Evolutionary conservation across 495 filamentous ascomycete genomes (phyloP).

Genomic region (Annulohypoxylon maeteangense): DNA sequence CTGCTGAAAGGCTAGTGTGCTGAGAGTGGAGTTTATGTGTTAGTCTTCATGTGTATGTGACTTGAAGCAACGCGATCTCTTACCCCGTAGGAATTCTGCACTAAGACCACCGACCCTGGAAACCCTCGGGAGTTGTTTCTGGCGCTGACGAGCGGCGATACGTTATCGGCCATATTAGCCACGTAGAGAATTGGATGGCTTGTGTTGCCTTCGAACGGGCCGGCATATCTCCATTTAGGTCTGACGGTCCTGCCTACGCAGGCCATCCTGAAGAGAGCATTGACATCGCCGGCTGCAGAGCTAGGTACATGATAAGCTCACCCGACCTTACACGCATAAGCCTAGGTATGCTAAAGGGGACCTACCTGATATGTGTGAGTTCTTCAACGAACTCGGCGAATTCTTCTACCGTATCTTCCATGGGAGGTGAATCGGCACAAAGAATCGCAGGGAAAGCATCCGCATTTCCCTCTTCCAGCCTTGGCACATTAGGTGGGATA

Average conservation of each 20-base stretch:
- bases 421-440: conserved; percentile 68
- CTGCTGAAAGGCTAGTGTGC: conserved; percentile 53
- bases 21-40: conserved; percentile 7
- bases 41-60: not conserved
- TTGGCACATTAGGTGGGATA: conserved; percentile 45
- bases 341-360: not conserved
- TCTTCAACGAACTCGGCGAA: conserved; percentile 61
- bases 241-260: conserved; percentile 69
- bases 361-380: conserved; percentile 55
- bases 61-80: conserved; percentile 13
- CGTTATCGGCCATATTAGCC: conserved; percentile 66
- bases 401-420: conserved; percentile 51
- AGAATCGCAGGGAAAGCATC: conserved; percentile 67
- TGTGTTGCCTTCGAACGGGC: conserved; percentile 61
- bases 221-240: conserved; percentile 66
- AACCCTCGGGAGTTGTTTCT: conserved; percentile 62
- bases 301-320: conserved; percentile 26
- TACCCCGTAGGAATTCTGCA: conserved; percentile 64
- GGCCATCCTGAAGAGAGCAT: conserved; percentile 63
- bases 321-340: not conserved
- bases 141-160: conserved; percentile 64
- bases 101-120: conserved; percentile 61
- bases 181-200: conserved; percentile 65
- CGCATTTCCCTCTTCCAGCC: conserved; percentile 55
- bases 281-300: conserved; percentile 64